These are phyloP conservation scores for Nakazawaea molendinolei DNA, from an alignment of 805 yeast species.

Conservation along the genomic window DNA sequence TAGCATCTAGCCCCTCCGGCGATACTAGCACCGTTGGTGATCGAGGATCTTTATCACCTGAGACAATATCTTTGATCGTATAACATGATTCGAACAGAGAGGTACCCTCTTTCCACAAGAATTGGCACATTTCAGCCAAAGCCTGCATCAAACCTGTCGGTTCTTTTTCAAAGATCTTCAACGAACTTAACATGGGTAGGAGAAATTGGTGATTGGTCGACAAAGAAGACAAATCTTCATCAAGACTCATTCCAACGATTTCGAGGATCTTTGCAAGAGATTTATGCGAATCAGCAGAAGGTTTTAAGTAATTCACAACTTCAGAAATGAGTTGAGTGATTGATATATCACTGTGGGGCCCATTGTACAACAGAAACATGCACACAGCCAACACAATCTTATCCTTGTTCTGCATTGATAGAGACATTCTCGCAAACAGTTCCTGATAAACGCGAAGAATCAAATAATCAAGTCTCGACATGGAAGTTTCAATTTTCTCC, in stretches of 20 bases:
- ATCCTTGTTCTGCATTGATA: conserved; percentile 40
- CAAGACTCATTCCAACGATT: neutral
- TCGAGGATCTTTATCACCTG: conserved; percentile 12
- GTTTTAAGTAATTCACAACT: conserved; percentile 1
- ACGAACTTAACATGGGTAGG: no score
- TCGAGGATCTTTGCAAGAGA: conserved; percentile 3
- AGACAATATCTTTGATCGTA: conserved; percentile 24
- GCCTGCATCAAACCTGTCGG: conserved; percentile 17
- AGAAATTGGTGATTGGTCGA: no score
- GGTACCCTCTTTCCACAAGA: conserved; percentile 15
- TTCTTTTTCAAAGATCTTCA: neutral
- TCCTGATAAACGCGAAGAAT: conserved; percentile 36
- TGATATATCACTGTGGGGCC: conserved; percentile 13
- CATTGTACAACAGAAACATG: conserved; percentile 23
- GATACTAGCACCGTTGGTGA: conserved; percentile 48
- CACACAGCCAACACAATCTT: conserved; percentile 36
- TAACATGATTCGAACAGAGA: conserved; percentile 21
- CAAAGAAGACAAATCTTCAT: no score
- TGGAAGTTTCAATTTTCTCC: neutral
- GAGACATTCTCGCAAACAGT: conserved; percentile 36
- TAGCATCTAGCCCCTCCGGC: conserved; percentile 62
- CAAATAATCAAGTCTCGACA: conserved; percentile 25
- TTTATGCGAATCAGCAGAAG: neutral
- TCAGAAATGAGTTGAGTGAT: conserved; percentile 13
- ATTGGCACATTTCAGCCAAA: conserved; percentile 16